A percentile compares a stretch with the other conserved stretches of the same genome.
phyloP scores from a whole-genome alignment of 2,329 filamentous ascomycete species.

The Aspergillus sp. region DNA sequence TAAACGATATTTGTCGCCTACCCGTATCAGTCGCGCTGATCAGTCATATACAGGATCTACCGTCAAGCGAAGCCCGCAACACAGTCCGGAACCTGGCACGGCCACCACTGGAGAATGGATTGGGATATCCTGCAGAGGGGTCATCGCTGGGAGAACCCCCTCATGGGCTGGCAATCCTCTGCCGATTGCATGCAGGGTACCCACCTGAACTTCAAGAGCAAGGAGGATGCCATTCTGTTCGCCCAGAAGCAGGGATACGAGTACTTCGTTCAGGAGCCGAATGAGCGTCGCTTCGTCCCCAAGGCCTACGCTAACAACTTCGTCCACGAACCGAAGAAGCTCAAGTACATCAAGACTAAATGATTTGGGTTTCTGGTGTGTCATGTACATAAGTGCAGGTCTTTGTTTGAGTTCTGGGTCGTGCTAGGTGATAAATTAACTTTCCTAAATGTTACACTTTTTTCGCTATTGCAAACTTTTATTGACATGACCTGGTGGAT shows the following conservation, averaged over 20 bases:
- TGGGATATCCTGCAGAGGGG: conserved; percentile 94
- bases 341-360: conserved; percentile 84
- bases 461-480: background rate
- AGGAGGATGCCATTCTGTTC: conserved; percentile 92
- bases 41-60: conserved; percentile 70
- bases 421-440: conserved; percentile 17
- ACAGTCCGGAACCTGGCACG: conserved; percentile 86
- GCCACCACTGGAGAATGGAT: conserved; percentile 92
- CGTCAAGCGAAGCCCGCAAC: conserved; percentile 90
- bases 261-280: conserved; percentile 97
- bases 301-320: conserved; percentile 99
- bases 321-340: conserved; percentile 76
- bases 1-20: conserved; percentile 14
- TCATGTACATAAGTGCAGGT: conserved; percentile 40
- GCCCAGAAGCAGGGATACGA: conserved; percentile 99
- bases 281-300: conserved; percentile 77
- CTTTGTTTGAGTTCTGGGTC: conserved; percentile 21
- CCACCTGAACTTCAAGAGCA: conserved; percentile 82
- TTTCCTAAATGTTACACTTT: conserved; percentile 1
- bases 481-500: too few relatives aligned
- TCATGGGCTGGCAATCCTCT: conserved; percentile 99
- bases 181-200: conserved; percentile 95
- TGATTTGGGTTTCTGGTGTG: conserved; percentile 50
- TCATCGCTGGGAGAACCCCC: conserved; percentile 94
- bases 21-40: background rate